Conservation (phyloP, 306 rosid genomes). For the Canavalia gladiata region DNA sequence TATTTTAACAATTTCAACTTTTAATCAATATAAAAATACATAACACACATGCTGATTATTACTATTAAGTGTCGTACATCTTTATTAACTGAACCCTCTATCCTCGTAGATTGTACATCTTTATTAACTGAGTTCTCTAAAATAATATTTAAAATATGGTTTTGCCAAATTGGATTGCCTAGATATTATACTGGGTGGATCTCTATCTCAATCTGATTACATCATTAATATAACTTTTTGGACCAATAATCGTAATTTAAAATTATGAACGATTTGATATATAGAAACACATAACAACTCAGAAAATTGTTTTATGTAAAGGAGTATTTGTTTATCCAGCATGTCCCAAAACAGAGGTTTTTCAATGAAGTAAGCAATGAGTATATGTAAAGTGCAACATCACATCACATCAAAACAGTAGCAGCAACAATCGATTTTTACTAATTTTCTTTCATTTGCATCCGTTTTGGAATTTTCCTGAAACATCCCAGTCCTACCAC, state of each 20-base stretch:
- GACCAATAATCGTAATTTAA: background rate
- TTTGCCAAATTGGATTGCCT: background rate
- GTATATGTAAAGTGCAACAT: constrained; percentile 20
- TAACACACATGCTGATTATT: no score
- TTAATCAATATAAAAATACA: no score
- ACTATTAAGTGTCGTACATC: no score
- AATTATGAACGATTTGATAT: no score
- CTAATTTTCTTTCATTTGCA: background rate
- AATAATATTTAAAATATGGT: background rate
- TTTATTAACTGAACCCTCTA: no score
- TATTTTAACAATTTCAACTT: no score
- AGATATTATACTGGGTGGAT: background rate
- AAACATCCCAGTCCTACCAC: background rate
- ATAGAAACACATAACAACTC: background rate
- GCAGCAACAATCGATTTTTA: background rate
- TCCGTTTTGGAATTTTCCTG: constrained; percentile 17
- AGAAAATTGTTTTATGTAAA: background rate
- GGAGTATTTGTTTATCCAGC: background rate
- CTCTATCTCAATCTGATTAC: background rate
- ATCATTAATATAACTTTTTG: background rate
- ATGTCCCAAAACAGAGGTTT: background rate
- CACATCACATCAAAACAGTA: constrained; percentile 25
- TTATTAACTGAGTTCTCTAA: background rate
- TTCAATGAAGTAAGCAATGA: background rate
- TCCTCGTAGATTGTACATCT: no score